Evolutionary conservation across 1,284 basidiomycete genomes (phyloP).

Genomic region (Ceratorhiza oryzae-sativae): DNA sequence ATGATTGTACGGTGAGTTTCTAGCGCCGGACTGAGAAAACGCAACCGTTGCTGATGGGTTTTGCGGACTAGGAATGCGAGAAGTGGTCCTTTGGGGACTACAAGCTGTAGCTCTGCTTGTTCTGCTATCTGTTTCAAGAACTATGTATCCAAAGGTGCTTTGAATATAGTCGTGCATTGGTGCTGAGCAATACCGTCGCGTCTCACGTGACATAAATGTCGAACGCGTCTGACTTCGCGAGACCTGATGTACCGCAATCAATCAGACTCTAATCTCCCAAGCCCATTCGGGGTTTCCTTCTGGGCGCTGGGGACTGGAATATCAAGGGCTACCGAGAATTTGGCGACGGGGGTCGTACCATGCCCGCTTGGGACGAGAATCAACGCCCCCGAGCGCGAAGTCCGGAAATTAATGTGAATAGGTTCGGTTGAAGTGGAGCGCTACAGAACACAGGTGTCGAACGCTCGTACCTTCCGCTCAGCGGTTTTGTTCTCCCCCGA

Average conservation of each 20-base stretch:
- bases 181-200: constrained; percentile 1
- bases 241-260: background rate
- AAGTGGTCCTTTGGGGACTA: constrained; percentile 56
- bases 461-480: background rate
- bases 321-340: background rate
- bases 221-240: background rate
- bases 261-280: background rate
- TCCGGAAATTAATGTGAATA: background rate
- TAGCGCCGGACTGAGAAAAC: background rate
- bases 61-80: constrained; percentile 50
- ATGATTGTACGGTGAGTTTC: constrained; percentile 50
- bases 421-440: constrained; percentile 1
- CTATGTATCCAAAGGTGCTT: constrained; percentile 14
- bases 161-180: background rate
- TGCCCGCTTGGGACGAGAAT: background rate
- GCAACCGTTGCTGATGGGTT: background rate
- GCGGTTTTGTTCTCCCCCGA: background rate
- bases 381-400: background rate
- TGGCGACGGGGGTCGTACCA: background rate
- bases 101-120: constrained; percentile 37
- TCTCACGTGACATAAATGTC: constrained; percentile 19
- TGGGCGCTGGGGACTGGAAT: background rate
- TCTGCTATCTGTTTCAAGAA: background rate
- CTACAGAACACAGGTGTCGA: background rate
- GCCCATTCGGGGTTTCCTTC: background rate